Conservation (phyloP, 1,139 yeast species). For the Sugiyamaella grinbergsii region DNA sequence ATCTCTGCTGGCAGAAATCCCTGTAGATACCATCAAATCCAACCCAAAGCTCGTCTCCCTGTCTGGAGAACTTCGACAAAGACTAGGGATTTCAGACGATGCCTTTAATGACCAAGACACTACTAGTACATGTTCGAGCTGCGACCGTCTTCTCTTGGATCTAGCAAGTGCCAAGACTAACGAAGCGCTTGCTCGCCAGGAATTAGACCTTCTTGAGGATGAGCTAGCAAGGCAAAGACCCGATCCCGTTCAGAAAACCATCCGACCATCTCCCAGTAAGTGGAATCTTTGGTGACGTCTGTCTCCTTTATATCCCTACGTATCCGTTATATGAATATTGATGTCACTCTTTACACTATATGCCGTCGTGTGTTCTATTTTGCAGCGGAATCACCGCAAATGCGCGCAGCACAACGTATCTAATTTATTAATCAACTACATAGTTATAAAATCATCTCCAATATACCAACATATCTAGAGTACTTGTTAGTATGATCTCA, state of each 20-base stretch:
- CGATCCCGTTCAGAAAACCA: neutral
- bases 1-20: slow-evolving; percentile 19
- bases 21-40: slow-evolving; percentile 11
- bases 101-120: neutral
- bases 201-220: slow-evolving; percentile 39
- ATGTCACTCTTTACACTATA: neutral
- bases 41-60: slow-evolving; percentile 8
- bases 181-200: slow-evolving; percentile 41
- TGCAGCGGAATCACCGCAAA: no score
- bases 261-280: slow-evolving; percentile 12
- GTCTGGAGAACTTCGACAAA: slow-evolving; percentile 18
- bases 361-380: no score
- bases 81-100: slow-evolving; percentile 18
- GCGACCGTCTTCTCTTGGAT: slow-evolving; percentile 40
- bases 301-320: neutral
- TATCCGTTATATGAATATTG: neutral
- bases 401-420: no score
- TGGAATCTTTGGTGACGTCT: slow-evolving; percentile 16
- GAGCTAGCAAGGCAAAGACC: slow-evolving; percentile 23
- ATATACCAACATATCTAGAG: neutral
- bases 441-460: neutral
- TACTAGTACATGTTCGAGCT: slow-evolving; percentile 29
- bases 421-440: neutral
- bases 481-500: slow-evolving; percentile 3
- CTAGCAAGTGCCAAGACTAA: slow-evolving; percentile 38